Percentiles rank a stretch among this genome's conserved stretches.
Evolutionary conservation across 805 yeast genomes (phyloP).

Genomic region (Yarrowia divulgata): DNA sequence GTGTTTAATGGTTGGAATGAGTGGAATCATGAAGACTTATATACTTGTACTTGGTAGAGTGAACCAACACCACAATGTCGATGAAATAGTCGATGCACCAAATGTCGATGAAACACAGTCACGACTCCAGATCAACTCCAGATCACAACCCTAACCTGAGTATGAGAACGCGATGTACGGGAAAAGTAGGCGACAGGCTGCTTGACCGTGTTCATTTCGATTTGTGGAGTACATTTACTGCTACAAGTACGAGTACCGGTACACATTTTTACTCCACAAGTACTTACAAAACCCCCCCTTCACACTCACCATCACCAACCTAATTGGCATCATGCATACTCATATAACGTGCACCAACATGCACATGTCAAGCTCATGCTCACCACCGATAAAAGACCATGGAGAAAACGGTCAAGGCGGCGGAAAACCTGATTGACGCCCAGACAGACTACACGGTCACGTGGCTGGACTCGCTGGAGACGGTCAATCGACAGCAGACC

Average conservation of each 20-base stretch:
- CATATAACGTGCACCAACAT: neutral
- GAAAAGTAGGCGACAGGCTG: neutral
- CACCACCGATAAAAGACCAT: slow-evolving; percentile 15
- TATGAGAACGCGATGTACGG: neutral
- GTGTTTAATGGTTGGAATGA: too few relatives aligned
- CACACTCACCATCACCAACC: neutral
- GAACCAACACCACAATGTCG: too few relatives aligned
- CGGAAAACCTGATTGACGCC: slow-evolving; percentile 44
- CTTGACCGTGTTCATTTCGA: too few relatives aligned
- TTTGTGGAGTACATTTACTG: too few relatives aligned
- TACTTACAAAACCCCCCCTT: too few relatives aligned
- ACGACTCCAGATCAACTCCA: neutral
- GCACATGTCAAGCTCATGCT: slow-evolving; percentile 17
- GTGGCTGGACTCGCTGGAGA: slow-evolving; percentile 44
- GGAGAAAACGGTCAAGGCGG: slow-evolving; percentile 42
- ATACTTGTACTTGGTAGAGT: too few relatives aligned
- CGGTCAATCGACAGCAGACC: slow-evolving; percentile 45
- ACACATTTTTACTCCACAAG: too few relatives aligned
- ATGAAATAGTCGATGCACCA: too few relatives aligned
- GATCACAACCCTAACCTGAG: neutral
- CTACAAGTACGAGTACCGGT: too few relatives aligned
- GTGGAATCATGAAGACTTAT: too few relatives aligned
- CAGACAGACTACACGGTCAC: slow-evolving; percentile 44
- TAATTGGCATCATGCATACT: slow-evolving; percentile 5
- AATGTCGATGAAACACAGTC: too few relatives aligned